Base-by-base conservation (phyloP, 495 filamentous ascomycete species). In the Clohesyomyces aquaticus region DNA sequence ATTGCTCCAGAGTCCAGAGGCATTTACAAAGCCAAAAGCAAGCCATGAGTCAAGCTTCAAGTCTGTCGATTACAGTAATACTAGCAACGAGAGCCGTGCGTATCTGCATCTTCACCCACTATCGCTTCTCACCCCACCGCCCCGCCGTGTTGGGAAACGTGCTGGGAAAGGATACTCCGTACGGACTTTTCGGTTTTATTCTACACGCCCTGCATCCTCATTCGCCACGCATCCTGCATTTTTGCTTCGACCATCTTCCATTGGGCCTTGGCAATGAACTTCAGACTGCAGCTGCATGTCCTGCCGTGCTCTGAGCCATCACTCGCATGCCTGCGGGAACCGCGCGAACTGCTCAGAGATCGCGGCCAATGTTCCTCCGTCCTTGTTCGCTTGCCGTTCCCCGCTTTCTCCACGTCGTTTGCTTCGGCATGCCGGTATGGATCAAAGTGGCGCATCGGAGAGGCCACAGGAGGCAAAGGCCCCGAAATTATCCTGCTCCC, bases 101-200 rank as follows among this genome's bases (percentile, higher is more conserved):
- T 4, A 11, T 18, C 18, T 19, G 49, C n/a, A 35, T 4, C 16
- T 55, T 23, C 52, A 23, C 16, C 28, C 54, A 46, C 35, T 27
- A 8, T 22, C 42, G 42, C 43, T 28, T 25, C 21, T 59, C 55
- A 49, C 41, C 27, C 55, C 55, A 59, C 55, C 55, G 53, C 32
- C 54, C n/a, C 52, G 49, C 4, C 9, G 25, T 27, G 25, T 4
- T 27, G 49, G 50, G 23, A 4, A 59, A 61, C n/a, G n/a, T n/a
- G n/a, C n/a, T n/a, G n/a, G n/a, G n/a, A n/a, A n/a, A n/a, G n/a
- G n/a, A n/a, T n/a, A n/a, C n/a, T n/a, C n/a, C n/a, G n/a, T 61
- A 54, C 50, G 59, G 47, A 46, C 59, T 25, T 47, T 58, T 11
- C 28, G 48, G 46, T 27, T 45, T 19, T 32, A 53, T 54, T 61